Evolutionary conservation across 495 filamentous ascomycete species (phyloP).

Genomic region (Podospora bellae-mahoneyi): DNA sequence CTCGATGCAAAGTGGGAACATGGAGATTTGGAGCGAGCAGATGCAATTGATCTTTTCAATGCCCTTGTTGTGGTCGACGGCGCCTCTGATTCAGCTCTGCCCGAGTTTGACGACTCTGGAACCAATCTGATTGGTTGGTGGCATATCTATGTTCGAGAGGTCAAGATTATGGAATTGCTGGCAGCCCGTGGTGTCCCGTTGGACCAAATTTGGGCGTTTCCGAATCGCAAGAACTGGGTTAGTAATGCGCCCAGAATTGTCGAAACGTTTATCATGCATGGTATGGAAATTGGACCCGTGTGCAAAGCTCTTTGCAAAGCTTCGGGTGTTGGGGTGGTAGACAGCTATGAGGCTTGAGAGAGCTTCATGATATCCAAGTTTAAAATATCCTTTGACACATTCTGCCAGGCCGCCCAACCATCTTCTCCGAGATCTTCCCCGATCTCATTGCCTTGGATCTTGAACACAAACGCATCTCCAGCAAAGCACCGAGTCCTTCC

Average conservation of each 20-base stretch:
- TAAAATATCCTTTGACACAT: not conserved
- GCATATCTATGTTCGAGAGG: not conserved
- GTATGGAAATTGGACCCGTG: not conserved
- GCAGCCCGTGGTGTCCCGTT: not conserved
- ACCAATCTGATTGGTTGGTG: not conserved
- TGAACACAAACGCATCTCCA: conserved; percentile 6
- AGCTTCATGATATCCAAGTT: not conserved
- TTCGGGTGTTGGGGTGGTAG: not conserved
- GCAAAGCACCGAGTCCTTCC: not conserved
- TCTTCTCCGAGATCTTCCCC: not conserved
- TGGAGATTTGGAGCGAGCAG: not conserved
- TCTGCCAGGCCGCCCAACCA: conserved; percentile 1
- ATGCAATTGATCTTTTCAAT: not conserved
- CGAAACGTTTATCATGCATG: not conserved
- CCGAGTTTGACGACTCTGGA: not conserved
- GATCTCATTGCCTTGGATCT: not conserved
- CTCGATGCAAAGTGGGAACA: not conserved
- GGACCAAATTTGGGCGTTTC: not conserved
- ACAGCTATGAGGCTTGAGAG: not conserved
- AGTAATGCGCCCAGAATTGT: not conserved
- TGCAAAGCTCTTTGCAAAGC: not conserved
- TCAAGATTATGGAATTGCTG: not conserved
- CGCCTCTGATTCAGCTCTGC: not conserved
- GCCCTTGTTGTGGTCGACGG: not conserved
- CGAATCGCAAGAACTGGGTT: not conserved